Conservation (phyloP, 306 rosid species). For the Clitoria ternatea region DNA sequence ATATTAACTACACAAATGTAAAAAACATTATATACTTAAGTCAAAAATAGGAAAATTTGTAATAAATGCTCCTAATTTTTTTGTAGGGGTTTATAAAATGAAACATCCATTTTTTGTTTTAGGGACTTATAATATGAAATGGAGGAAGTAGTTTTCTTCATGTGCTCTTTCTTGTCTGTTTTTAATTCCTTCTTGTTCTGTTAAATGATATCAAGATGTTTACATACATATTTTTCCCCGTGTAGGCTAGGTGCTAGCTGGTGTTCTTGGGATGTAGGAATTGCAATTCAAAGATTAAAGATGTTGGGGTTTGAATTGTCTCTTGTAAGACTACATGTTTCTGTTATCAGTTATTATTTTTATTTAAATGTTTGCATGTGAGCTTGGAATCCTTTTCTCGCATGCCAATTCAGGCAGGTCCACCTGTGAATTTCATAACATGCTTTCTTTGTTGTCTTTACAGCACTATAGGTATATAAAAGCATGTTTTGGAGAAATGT, state of each 20-base stretch:
- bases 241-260: constrained; percentile 39
- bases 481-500: constrained; percentile 19
- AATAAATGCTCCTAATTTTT: no score
- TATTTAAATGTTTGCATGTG: neutral
- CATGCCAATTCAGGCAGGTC: constrained; percentile 3
- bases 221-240: constrained; percentile 4
- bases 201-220: neutral
- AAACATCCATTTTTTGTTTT: no score
- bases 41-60: no score
- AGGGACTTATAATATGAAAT: no score
- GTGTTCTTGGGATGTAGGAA: constrained; percentile 33
- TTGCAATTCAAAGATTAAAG: constrained; percentile 23
- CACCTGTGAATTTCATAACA: constrained; percentile 11
- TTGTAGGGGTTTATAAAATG: no score
- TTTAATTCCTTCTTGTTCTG: neutral
- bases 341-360: neutral
- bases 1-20: no score
- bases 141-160: no score
- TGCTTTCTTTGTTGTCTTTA: constrained; percentile 22
- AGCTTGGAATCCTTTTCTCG: constrained; percentile 15
- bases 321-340: constrained; percentile 26
- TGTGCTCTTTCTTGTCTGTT: neutral
- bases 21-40: no score
- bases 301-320: constrained; percentile 27
- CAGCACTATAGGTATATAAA: constrained; percentile 28